Evolutionary conservation across 2,329 filamentous ascomycete species (phyloP).

Genomic region (Podosphaera xanthii): DNA sequence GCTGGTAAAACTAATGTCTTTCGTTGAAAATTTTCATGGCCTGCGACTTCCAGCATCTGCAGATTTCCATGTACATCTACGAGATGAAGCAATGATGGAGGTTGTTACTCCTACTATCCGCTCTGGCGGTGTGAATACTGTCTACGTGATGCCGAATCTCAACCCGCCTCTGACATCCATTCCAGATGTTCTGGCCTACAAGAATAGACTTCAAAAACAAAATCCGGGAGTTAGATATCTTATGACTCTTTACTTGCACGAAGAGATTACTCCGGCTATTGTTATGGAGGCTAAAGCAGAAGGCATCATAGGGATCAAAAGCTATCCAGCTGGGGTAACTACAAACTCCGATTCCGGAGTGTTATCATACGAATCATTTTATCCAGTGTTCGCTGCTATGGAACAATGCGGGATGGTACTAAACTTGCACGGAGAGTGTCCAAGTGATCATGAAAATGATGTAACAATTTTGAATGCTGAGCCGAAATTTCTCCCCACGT

Average conservation of each 20-base stretch:
- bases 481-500: constrained; percentile 56
- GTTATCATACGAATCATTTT: constrained; percentile 44
- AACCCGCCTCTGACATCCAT: constrained; percentile 39
- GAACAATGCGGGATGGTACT: constrained; percentile 61
- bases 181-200: constrained; percentile 41
- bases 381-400: constrained; percentile 74
- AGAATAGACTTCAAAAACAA: constrained; percentile 32
- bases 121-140: constrained; percentile 34
- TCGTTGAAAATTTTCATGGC: constrained; percentile 10
- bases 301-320: constrained; percentile 13
- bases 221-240: constrained; percentile 42
- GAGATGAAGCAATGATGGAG: constrained; percentile 42
- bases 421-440: constrained; percentile 85
- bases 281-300: constrained; percentile 11
- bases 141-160: constrained; percentile 35
- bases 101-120: constrained; percentile 29
- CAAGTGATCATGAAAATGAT: constrained; percentile 16
- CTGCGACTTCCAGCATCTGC: constrained; percentile 38
- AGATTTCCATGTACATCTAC: constrained; percentile 42
- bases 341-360: constrained; percentile 50
- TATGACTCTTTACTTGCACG: constrained; percentile 38
- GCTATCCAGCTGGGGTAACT: constrained; percentile 31
- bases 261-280: constrained; percentile 11
- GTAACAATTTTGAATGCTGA: constrained; percentile 46
- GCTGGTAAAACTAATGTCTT: constrained; percentile 3